Evolutionary conservation across 2,329 filamentous ascomycete genomes (phyloP), one percentile per base, ranked within the genome.

Genomic region (Diplodia intermedia): DNA sequence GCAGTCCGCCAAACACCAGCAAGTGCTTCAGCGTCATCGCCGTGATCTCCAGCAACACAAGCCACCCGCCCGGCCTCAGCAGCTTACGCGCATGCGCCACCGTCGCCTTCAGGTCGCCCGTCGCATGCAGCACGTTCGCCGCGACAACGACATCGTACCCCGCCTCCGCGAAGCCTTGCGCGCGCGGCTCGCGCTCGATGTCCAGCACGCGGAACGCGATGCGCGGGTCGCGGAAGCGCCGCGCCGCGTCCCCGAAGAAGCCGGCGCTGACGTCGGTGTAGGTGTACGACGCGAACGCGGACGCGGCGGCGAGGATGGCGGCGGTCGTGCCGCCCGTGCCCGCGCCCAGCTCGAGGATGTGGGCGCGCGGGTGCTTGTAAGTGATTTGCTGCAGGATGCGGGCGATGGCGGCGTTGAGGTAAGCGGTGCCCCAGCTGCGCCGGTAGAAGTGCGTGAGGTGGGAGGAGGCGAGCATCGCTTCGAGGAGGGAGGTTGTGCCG

Each of bases 1-100:
- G 72, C 3, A 81, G 69, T 0, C 70, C 23, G 1, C 38, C 33
- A 26, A 67, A 50, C 5, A 57, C 15, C 15, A 60, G 26, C 14
- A 26, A n/a, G 4, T 53, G 31, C 38, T 33, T 23, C 4, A 67
- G 18, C 5, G 33, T 9, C 8, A 36, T 69, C 12, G n/a, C 49
- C 2, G 73, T 76, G 1, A 81, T 69, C 68, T 86, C 84, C 7
- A 81, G 67, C 29, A 67, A 26, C 3, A 67, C 20, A 1, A 67
- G 26, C 15, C 60, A 67, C 0, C 65, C 65, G 1, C 65, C 65
- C 6, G 65, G 53, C 38, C 57, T 60, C 1, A 67, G 54, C 2
- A 67, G 18, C 2, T 15, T 18, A 11, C 65, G 26, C 11, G 29
- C 33, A 15, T 67, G 20, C 5, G 18, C 3, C 36, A 67, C 9